A percentile compares a stretch with the other conserved stretches of the same genome.
These are phyloP conservation scores for Physcomitrellopsis africana DNA, from an alignment of 225 moss, liverwort and hornwort genomes.

Conservation along the genomic window DNA sequence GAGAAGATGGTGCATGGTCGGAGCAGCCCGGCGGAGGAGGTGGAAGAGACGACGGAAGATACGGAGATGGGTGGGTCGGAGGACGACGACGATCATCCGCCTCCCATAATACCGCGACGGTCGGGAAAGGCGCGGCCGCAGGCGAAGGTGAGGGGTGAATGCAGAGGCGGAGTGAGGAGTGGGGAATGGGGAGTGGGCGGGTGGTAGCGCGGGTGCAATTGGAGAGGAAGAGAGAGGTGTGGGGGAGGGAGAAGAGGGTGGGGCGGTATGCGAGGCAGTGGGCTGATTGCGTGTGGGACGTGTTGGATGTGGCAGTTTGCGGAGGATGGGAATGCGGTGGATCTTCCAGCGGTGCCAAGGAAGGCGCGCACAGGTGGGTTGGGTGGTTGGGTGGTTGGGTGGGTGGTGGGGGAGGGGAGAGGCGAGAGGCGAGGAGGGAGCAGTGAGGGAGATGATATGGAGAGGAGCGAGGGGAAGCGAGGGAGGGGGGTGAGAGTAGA, in stretches of 20 bases:
- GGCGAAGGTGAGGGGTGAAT: slow-evolving; percentile 65
- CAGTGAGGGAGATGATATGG: too few species aligned
- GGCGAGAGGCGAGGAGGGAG: too few species aligned
- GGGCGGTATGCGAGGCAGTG: neutral
- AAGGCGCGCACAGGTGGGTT: slow-evolving; percentile 79
- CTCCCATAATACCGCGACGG: slow-evolving; percentile 80
- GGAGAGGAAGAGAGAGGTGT: neutral
- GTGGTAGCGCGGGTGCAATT: neutral
- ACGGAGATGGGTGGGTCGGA: slow-evolving; percentile 84
- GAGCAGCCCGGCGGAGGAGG: slow-evolving; percentile 66
- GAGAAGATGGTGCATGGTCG: slow-evolving; percentile 71
- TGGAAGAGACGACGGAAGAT: slow-evolving; percentile 90
- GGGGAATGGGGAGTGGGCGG: neutral
- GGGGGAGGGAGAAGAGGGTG: neutral
- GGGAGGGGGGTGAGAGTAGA: neutral
- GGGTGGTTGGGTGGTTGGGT: too few species aligned
- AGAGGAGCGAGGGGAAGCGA: neutral
- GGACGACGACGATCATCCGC: slow-evolving; percentile 90
- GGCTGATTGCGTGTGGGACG: neutral
- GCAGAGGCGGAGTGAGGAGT: neutral
- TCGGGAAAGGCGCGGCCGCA: slow-evolving; percentile 70
- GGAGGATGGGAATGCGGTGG: slow-evolving; percentile 43
- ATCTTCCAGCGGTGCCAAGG: slow-evolving; percentile 25
- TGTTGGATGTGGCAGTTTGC: slow-evolving; percentile 45
- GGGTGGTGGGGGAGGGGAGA: too few species aligned